Base-by-base conservation (phyloP, 176 grass and related monocot genomes). In the Pontederia crassipes region DNA sequence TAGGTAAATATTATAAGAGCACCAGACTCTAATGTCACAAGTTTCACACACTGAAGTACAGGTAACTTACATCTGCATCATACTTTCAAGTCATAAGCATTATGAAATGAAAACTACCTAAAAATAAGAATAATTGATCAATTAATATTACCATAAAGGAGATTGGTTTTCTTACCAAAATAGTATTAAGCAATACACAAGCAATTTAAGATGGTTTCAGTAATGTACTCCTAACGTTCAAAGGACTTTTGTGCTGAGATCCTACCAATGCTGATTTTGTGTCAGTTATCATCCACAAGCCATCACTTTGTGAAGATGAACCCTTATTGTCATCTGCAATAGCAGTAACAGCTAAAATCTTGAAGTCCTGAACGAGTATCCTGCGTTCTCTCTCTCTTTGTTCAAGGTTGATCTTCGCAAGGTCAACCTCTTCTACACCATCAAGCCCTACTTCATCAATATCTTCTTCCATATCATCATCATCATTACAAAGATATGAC, bases 341-440 rank as follows among this genome's bases (percentile, higher is more conserved):
- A 78, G 54, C 67, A 80, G 49, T 32, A 4, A 54, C 52, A 55
- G 61, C 83, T 46, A 90, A 81, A 28, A 52, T 64, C 72, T 84
- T 87, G 59, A 96, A 85, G 83, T 96, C 92, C 75, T 90, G 75
- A 78, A 90, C 77, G 45, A 96, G 78, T 57, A 96, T 26, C 54
- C 85, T 96, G 24, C 59, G 79, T 64, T 89, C 83, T 79, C 92
- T 87, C 71, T 80, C 81, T 74, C 73, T 87, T 74, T 80, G 49
- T 76, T 90, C 92, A 67, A 90, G 78, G 45, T 87, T 73, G 10
- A 96, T 85, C 73, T 88, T 96, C 55, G 92, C 83, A 67, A 80
- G 80, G 77, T 90, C 92, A 59, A 96, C 83, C 75, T 96, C 92
- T 80, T 96, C 87, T 47, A 87, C 78, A 56, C 87, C 92, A 75